Base-by-base conservation (phyloP, 805 yeast genomes). In the Kodamaea neixiangensis region DNA sequence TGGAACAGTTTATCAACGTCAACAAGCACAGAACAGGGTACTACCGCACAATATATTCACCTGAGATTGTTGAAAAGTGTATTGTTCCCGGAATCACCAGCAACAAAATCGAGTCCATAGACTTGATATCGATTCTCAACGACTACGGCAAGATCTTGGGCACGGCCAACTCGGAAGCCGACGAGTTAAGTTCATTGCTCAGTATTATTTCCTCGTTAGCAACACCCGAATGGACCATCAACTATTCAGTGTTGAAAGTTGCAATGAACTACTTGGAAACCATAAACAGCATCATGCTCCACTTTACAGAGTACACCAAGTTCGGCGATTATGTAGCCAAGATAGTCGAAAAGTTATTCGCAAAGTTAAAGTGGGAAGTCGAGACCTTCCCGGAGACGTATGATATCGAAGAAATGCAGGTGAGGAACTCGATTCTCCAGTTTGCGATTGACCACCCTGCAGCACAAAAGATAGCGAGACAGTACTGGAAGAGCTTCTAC, bases 381-480 rank as follows among this genome's bases (percentile, higher is more conserved):
- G 40, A 59, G 18, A 40, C 47, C 6, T 39, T 17, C 22, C 54
- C 58, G 10, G 17, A 25, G 13, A 5, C 25, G 15, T 48, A 50
- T 34, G 33, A 29, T 63, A 63, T 52, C 3, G 58, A 62, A 1
- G 86, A 85, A 59, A 55, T 78, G 22, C 70, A 72, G 29, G 71
- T 75, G 11, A 70, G 83, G 55, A 71, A 71, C 50, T 55, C 74
- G 2, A 59, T 82, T 18, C 59, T 82, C 14, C 70, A 73, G 17
- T 62, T 81, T 33, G 78, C 75, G 0, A 45, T 63, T 19, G 58
- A 66, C 17, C 61, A 64, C 31, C 48, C 54, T 6, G 63, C 69
- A 10, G 58, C 63, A 14, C 69, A 65, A 44, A 52, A 49, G 2
- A 53, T 81, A 7, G 69, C 75, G 41, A 68, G 69, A 14, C 69